Evolutionary conservation across 768 basidiomycete genomes (phyloP).

Genomic region (Fomitopsis serialis): DNA sequence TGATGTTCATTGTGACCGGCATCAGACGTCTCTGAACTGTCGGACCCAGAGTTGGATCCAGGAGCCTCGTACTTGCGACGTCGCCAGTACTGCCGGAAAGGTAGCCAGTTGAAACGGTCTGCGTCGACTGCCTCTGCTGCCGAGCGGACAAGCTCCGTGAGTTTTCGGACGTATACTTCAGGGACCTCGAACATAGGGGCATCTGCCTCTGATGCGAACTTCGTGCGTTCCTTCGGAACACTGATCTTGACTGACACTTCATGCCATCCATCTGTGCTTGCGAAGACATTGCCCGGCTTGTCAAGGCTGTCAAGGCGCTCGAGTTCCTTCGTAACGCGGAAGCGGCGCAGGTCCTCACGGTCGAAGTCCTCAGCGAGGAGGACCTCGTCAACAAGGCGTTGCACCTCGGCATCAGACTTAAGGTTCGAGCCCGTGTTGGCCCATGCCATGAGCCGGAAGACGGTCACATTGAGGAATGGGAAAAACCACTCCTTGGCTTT

Average conservation of each 20-base stretch:
- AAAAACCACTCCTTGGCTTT: not conserved
- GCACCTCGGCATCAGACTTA: conserved; percentile 23
- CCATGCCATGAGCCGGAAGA: conserved; percentile 26
- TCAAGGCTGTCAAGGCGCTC: conserved; percentile 9
- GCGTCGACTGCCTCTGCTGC: not conserved
- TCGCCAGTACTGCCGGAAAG: conserved; percentile 5
- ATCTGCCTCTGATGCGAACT: conserved; percentile 15
- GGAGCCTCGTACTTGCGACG: too few species aligned
- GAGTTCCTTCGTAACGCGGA: conserved; percentile 3
- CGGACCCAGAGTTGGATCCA: too few species aligned
- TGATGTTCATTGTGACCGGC: too few species aligned
- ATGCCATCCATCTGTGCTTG: conserved; percentile 16
- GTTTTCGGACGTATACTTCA: conserved; percentile 21
- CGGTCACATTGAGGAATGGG: conserved; percentile 13
- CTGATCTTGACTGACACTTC: conserved; percentile 13
- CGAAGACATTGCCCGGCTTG: conserved; percentile 3
- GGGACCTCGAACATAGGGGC: conserved; percentile 26
- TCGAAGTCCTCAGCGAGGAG: conserved; percentile 1
- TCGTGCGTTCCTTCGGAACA: conserved; percentile 15
- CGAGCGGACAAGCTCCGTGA: conserved; percentile 8
- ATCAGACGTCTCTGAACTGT: too few species aligned
- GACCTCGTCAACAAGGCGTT: conserved; percentile 19
- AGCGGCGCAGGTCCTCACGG: not conserved
- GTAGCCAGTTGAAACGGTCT: not conserved
- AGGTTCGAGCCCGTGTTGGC: conserved; percentile 19